Percentiles rank a stretch among this genome's conserved stretches.
These are phyloP conservation scores for Wickerhamiella qilinensis DNA, from an alignment of 805 yeast genomes.

Conservation along the genomic window DNA sequence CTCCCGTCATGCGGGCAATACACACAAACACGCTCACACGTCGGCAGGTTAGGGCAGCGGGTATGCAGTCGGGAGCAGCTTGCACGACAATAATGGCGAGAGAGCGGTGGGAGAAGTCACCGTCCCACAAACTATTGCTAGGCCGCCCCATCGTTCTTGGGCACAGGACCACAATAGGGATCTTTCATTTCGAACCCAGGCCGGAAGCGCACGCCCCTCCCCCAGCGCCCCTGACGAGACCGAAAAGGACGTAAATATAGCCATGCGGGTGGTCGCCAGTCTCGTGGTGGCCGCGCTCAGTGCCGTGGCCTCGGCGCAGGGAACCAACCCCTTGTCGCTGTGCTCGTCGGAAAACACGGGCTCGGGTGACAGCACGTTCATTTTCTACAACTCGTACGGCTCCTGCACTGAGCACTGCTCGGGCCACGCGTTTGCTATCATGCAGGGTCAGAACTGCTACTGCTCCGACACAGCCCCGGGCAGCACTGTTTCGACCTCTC, in stretches of 20 bases:
- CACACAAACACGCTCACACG: too few species aligned
- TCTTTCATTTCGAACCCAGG: too few species aligned
- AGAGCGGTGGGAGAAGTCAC: too few species aligned
- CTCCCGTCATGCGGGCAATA: too few species aligned
- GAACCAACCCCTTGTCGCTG: constrained; percentile 13
- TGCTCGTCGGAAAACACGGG: constrained; percentile 29
- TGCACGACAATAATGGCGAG: too few species aligned
- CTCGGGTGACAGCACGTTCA: constrained; percentile 10
- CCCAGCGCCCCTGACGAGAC: too few species aligned
- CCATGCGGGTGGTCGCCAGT: background rate
- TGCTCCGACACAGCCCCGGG: constrained; percentile 40
- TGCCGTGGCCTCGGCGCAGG: background rate
- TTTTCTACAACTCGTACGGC: constrained; percentile 32
- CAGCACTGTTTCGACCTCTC: constrained; percentile 20
- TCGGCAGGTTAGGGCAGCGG: too few species aligned
- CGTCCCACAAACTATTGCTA: too few species aligned
- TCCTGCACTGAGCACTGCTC: constrained; percentile 32
- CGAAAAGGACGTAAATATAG: too few species aligned
- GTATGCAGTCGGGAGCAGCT: too few species aligned
- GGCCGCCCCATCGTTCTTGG: background rate
- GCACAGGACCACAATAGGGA: background rate
- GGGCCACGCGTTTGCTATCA: constrained; percentile 36
- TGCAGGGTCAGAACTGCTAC: constrained; percentile 41
- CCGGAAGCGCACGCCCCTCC: too few species aligned
- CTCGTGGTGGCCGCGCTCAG: background rate